Evolutionary conservation across 768 basidiomycete species (phyloP).

Genomic region (Rhodotorula paludigena): DNA sequence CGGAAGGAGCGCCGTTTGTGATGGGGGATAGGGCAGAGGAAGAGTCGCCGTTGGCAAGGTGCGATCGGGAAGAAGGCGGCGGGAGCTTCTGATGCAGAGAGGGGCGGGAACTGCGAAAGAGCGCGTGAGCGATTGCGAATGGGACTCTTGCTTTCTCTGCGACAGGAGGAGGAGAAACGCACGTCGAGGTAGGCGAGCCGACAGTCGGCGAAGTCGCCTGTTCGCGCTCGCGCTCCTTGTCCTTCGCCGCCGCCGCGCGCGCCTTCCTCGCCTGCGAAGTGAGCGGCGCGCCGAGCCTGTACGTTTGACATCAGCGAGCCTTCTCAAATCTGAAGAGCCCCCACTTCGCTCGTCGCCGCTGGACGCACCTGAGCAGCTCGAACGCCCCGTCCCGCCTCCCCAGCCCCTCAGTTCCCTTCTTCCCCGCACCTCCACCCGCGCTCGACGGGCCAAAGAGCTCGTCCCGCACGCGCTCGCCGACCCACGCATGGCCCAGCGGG

Average conservation of each 20-base stretch:
- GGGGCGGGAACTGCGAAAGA: background rate
- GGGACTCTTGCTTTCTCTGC: background rate
- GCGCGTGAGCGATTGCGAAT: too few relatives aligned
- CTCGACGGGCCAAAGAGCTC: slow-evolving; percentile 8
- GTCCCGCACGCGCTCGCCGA: slow-evolving; percentile 2
- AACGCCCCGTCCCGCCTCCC: too few relatives aligned
- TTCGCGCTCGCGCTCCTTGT: background rate
- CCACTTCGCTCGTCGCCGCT: background rate
- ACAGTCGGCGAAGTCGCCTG: background rate
- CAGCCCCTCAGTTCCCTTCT: too few relatives aligned
- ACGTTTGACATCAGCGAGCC: background rate
- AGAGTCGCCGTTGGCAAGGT: too few relatives aligned
- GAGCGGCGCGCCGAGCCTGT: slow-evolving; percentile 17
- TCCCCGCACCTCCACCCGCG: background rate
- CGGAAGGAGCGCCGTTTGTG: background rate
- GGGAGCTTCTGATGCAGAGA: background rate
- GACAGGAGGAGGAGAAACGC: background rate
- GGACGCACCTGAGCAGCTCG: slow-evolving; percentile 29
- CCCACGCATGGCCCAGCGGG: slow-evolving; percentile 28
- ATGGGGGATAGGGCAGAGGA: too few relatives aligned
- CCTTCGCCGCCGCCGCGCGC: background rate
- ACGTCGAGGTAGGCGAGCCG: background rate
- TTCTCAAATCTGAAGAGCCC: too few relatives aligned
- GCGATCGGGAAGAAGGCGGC: background rate
- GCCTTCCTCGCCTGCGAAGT: slow-evolving; percentile 4